Percentiles rank a stretch among this genome's conserved stretches.
Conservation (phyloP, 2,329 filamentous ascomycete species). For the Exophiala alcalophila region DNA sequence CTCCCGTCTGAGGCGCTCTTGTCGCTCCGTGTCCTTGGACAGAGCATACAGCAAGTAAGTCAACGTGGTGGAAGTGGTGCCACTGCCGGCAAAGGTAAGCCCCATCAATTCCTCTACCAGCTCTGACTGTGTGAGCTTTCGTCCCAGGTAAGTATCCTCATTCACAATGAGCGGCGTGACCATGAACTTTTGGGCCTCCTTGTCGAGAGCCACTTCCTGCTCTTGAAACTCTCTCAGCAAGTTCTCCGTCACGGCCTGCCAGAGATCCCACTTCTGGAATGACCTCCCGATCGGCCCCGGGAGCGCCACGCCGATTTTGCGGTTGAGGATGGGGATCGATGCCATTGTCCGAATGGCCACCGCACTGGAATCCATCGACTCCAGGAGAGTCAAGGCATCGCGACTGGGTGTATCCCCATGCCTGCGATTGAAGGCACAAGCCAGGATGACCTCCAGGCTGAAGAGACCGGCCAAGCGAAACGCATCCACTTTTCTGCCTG, state of each 20-base stretch:
- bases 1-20: constrained; percentile 10
- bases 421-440: constrained; percentile 11
- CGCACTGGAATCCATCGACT: constrained; percentile 5
- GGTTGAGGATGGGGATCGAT: constrained; percentile 1
- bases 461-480: constrained; percentile 12
- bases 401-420: background rate
- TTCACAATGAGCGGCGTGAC: constrained; percentile 5
- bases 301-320: background rate
- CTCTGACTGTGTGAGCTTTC: constrained; percentile 12
- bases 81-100: constrained; percentile 15
- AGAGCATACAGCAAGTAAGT: constrained; percentile 12
- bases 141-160: constrained; percentile 9
- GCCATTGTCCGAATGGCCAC: constrained; percentile 2
- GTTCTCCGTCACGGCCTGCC: constrained; percentile 1
- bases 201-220: constrained; percentile 9
- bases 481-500: no score
- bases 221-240: constrained; percentile 2
- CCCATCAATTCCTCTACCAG: constrained; percentile 14
- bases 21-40: background rate
- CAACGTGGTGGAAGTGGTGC: constrained; percentile 15
- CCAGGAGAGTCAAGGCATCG: constrained; percentile 2
- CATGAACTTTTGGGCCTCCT: constrained; percentile 4
- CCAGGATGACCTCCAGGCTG: constrained; percentile 20
- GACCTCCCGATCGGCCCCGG: constrained; percentile 9
- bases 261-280: constrained; percentile 3